A percentile compares a stretch with the other conserved stretches of the same genome.
Evolutionary conservation across 2,329 filamentous ascomycete genomes (phyloP).

Genomic region (Achaetomium macrosporum): DNA sequence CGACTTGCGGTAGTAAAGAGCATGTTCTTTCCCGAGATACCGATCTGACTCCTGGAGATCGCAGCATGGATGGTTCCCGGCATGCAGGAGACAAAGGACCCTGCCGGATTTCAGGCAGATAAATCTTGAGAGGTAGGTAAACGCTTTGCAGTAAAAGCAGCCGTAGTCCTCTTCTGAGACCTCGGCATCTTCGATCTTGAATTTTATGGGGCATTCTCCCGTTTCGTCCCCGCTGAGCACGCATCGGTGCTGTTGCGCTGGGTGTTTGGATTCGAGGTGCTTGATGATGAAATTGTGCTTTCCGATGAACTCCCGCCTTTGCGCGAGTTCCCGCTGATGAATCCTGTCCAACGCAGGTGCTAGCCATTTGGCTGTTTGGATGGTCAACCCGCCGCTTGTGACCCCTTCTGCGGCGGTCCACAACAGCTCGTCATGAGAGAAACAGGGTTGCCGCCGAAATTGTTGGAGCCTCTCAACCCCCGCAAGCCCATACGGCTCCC

Average conservation of each 20-base stretch:
- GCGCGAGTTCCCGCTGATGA: constrained; percentile 62
- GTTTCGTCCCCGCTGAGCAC: constrained; percentile 42
- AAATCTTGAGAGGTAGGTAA: constrained; percentile 85
- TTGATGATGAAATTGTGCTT: constrained; percentile 25
- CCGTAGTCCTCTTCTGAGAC: constrained; percentile 89
- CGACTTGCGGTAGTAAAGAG: constrained; percentile 69
- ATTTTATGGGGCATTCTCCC: constrained; percentile 52
- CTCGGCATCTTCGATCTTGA: constrained; percentile 64
- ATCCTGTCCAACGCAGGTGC: constrained; percentile 79
- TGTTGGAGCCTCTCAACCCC: constrained; percentile 81
- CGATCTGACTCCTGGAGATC: constrained; percentile 60
- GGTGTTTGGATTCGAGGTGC: constrained; percentile 46
- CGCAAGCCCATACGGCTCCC: constrained; percentile 85
- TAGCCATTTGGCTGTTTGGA: constrained; percentile 92
- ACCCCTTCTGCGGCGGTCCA: constrained; percentile 83
- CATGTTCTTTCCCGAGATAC: constrained; percentile 64
- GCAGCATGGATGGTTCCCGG: constrained; percentile 76
- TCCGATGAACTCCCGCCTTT: constrained; percentile 61
- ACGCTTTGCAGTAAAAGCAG: constrained; percentile 86
- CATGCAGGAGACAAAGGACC: constrained; percentile 75
- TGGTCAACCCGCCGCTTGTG: constrained; percentile 56
- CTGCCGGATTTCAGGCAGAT: constrained; percentile 78
- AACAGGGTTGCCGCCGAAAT: constrained; percentile 89
- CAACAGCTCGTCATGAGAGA: constrained; percentile 92
- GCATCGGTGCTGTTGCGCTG: constrained; percentile 51